These are phyloP conservation scores for Catunica adiposa DNA, from an alignment of 2,329 filamentous ascomycete genomes.

Conservation along the genomic window DNA sequence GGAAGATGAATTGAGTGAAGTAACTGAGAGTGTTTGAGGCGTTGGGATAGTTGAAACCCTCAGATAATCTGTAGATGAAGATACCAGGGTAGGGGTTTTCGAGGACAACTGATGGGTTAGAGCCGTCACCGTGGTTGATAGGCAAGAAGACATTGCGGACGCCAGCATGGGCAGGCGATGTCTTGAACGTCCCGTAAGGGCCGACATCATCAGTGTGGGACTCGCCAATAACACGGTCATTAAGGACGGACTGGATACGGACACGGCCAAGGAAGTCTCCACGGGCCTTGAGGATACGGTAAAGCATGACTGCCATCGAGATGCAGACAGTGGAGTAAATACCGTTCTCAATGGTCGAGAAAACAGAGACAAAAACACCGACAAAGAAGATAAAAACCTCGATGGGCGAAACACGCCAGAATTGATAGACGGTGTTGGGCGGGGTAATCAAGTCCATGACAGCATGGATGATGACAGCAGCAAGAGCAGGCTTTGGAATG, in stretches of 20 bases:
- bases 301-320: conserved; percentile 56
- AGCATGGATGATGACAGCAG: conserved; percentile 89
- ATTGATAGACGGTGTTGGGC: conserved; percentile 82
- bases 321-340: conserved; percentile 66
- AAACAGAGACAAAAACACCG: conserved; percentile 79
- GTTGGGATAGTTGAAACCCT: conserved; percentile 94
- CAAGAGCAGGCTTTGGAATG: conserved; percentile 64
- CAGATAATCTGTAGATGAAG: conserved; percentile 88
- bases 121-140: conserved; percentile 72
- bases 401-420: conserved; percentile 82
- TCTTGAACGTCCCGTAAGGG: conserved; percentile 42
- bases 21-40: conserved; percentile 77
- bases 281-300: conserved; percentile 60
- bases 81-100: conserved; percentile 74
- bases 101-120: conserved; percentile 70
- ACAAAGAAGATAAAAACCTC: conserved; percentile 88
- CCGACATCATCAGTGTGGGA: conserved; percentile 31
- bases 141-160: conserved; percentile 74
- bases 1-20: conserved; percentile 50
- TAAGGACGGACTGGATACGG: conserved; percentile 67
- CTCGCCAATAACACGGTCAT: conserved; percentile 55
- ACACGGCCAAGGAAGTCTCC: conserved; percentile 67
- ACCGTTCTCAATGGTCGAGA: conserved; percentile 74
- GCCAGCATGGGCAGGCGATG: conserved; percentile 19
- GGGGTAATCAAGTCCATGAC: conserved; percentile 84